Evolutionary conservation across 1,284 basidiomycete species (phyloP).

Genomic region (Fomitopsis schrenkii): DNA sequence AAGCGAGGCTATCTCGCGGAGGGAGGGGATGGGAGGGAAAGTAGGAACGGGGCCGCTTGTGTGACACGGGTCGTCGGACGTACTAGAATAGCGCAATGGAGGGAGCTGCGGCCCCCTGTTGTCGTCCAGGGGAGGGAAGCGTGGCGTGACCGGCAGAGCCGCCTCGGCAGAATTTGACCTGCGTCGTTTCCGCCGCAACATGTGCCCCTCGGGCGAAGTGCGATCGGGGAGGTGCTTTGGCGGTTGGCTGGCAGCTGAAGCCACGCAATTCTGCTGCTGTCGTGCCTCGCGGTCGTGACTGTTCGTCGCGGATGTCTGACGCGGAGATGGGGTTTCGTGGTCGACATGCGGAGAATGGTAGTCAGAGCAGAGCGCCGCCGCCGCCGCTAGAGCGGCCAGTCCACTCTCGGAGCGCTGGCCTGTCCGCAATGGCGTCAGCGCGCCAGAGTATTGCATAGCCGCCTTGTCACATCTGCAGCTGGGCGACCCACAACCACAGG

Average conservation of each 20-base stretch:
- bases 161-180: neutral
- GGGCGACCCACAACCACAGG: conserved; percentile 50
- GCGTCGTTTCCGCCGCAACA: neutral
- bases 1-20: conserved; percentile 49
- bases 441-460: neutral
- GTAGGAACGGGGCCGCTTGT: conserved; percentile 30
- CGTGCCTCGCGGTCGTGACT: neutral
- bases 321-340: neutral
- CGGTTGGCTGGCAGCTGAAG: neutral
- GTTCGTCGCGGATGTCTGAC: no score
- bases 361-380: neutral
- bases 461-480: neutral
- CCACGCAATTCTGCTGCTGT: neutral
- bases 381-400: neutral
- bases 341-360: neutral
- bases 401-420: neutral
- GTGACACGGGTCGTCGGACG: neutral
- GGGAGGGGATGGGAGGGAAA: conserved; percentile 55
- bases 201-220: neutral
- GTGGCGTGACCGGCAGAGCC: neutral
- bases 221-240: neutral
- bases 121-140: neutral
- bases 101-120: conserved; percentile 33
- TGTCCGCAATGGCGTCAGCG: neutral
- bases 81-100: conserved; percentile 32